These are phyloP conservation scores for Pythium aristosporum DNA, from an alignment of 352 stramenopile genomes.

Conservation along the genomic window DNA sequence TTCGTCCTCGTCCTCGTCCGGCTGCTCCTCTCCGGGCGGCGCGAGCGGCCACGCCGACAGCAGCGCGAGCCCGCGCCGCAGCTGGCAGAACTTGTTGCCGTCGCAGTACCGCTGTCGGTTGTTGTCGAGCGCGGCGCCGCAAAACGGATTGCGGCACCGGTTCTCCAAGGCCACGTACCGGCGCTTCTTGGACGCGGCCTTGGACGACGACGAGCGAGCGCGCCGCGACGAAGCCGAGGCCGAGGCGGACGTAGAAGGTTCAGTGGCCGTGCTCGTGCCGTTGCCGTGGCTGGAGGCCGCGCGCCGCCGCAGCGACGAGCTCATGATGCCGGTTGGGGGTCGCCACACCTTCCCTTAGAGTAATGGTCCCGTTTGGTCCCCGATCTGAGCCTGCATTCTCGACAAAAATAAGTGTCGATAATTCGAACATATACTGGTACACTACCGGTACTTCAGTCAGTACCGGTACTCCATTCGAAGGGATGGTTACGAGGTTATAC, in stretches of 20 bases:
- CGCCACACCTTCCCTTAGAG: background rate
- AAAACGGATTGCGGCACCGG: constrained; percentile 51
- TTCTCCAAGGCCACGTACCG: constrained; percentile 18
- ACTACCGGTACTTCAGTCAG: background rate
- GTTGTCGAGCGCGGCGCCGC: constrained; percentile 38
- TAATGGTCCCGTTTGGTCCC: background rate
- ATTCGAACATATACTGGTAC: background rate
- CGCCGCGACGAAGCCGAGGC: background rate
- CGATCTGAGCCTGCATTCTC: background rate
- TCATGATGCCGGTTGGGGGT: constrained; percentile 7
- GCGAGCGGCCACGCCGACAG: constrained; percentile 42
- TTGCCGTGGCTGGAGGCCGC: background rate
- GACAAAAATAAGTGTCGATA: constrained; percentile 2
- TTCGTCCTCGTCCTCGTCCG: constrained; percentile 1
- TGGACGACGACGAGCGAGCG: background rate
- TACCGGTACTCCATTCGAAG: background rate
- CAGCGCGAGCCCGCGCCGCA: constrained; percentile 49
- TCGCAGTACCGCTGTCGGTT: constrained; percentile 46
- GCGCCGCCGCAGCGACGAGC: constrained; percentile 19
- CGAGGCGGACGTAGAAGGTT: background rate
- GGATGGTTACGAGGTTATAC: background rate
- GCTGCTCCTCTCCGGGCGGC: background rate
- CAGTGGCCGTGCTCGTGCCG: background rate
- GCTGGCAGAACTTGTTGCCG: constrained; percentile 48
- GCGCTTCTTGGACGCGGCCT: constrained; percentile 12